A percentile compares a stretch with the other conserved stretches of the same genome.
Evolutionary conservation across 331 rosid genomes (phyloP).

Genomic region (Telfairia occidentalis): DNA sequence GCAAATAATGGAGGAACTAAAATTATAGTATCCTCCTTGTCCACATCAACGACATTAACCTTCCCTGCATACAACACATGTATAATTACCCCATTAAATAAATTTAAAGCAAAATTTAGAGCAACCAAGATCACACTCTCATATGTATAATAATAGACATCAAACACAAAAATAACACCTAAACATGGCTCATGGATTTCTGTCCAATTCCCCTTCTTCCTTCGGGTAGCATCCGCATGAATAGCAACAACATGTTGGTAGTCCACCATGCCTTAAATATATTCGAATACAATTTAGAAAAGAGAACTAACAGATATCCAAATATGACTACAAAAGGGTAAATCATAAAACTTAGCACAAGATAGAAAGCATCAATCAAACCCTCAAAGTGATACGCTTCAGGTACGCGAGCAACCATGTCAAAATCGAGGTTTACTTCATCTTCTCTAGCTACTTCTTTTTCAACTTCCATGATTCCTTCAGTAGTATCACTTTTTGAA

Average conservation of each 20-base stretch:
- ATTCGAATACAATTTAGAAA: constrained; percentile 10
- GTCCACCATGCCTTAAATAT: constrained; percentile 63
- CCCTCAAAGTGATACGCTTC: constrained; percentile 78
- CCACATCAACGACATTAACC: constrained; percentile 44
- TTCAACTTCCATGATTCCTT: constrained; percentile 12
- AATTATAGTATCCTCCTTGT: constrained; percentile 70
- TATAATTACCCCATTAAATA: not conserved
- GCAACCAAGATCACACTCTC: not conserved
- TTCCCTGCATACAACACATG: constrained; percentile 30
- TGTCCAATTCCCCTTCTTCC: constrained; percentile 52
- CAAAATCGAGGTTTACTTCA: constrained; percentile 33
- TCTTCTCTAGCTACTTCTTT: constrained; percentile 12
- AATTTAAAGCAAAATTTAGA: not conserved
- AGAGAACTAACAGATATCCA: not conserved
- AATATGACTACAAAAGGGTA: not conserved
- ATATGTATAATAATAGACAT: constrained; percentile 4
- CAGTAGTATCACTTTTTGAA: constrained; percentile 14
- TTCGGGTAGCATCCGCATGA: constrained; percentile 58
- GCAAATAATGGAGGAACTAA: constrained; percentile 62
- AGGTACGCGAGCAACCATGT: constrained; percentile 50
- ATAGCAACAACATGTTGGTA: constrained; percentile 84
- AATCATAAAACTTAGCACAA: not conserved
- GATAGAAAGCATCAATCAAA: constrained; percentile 19
- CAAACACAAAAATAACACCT: constrained; percentile 36
- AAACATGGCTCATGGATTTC: constrained; percentile 44